A percentile compares a stretch with the other conserved stretches of the same genome.
These are phyloP conservation scores for Taphrina communis DNA, from an alignment of 1,139 yeast genomes.

Conservation along the genomic window DNA sequence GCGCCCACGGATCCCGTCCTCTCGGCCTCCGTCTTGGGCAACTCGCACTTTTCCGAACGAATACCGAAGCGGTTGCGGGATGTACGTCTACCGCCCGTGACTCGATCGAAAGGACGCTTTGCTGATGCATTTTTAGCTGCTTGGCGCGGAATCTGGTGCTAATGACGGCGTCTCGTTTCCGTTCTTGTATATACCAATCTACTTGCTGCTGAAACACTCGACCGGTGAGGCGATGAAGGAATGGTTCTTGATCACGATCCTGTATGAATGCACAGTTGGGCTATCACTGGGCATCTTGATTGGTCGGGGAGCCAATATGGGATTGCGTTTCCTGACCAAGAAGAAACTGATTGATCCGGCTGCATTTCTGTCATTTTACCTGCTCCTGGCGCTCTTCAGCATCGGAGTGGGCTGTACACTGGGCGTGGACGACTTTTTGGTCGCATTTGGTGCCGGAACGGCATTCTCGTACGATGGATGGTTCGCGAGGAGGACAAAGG, in stretches of 20 bases:
- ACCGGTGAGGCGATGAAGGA: constrained; percentile 32
- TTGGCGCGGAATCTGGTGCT: constrained; percentile 38
- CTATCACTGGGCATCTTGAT: constrained; percentile 25
- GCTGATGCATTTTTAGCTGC: constrained; percentile 9
- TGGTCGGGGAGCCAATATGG: constrained; percentile 22
- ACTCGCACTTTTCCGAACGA: constrained; percentile 34
- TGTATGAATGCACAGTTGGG: constrained; percentile 30
- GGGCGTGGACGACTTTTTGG: constrained; percentile 36
- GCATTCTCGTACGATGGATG: constrained; percentile 36
- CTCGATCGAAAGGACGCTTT: not conserved
- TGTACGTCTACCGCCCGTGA: not conserved
- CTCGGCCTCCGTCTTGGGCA: constrained; percentile 38
- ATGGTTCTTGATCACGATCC: constrained; percentile 34
- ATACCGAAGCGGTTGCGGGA: constrained; percentile 26
- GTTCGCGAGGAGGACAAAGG: constrained; percentile 28
- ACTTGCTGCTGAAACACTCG: constrained; percentile 22
- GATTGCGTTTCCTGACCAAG: constrained; percentile 1
- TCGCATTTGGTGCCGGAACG: constrained; percentile 34
- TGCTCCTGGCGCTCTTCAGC: constrained; percentile 30
- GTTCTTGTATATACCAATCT: constrained; percentile 29
- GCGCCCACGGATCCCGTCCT: constrained; percentile 39
- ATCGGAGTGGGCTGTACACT: constrained; percentile 34
- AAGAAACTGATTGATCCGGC: constrained; percentile 30
- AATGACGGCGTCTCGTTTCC: constrained; percentile 41
- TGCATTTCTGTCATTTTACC: constrained; percentile 36